phyloP scores from a whole-genome alignment of 495 filamentous ascomycete species.

The Xylaria telfairii region DNA sequence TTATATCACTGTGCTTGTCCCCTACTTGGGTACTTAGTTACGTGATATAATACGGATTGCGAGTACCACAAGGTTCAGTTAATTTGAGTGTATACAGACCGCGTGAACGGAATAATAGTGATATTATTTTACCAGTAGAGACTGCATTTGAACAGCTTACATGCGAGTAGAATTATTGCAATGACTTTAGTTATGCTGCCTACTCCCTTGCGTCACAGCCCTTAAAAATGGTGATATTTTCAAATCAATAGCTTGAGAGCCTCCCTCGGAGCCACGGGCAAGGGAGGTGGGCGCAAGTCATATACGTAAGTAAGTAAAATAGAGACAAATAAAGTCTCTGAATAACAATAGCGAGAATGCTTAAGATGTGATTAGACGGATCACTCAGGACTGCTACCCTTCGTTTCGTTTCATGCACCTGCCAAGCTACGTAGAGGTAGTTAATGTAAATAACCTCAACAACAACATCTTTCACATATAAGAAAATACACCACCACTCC shows the following conservation, averaged over 20 bases:
- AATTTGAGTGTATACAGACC: too few relatives aligned
- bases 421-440: neutral
- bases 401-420: neutral
- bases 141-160: neutral
- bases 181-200: neutral
- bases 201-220: constrained; percentile 12
- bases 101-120: neutral
- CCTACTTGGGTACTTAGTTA: too few relatives aligned
- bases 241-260: neutral
- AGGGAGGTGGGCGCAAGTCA: neutral
- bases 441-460: neutral
- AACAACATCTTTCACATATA: neutral
- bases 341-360: neutral
- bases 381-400: neutral
- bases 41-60: too few relatives aligned
- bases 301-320: neutral
- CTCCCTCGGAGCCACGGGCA: neutral
- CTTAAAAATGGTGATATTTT: neutral
- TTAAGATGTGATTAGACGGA: neutral
- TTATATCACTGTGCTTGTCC: neutral
- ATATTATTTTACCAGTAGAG: neutral
- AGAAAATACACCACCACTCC: neutral
- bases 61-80: too few relatives aligned
- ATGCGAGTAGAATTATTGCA: neutral
- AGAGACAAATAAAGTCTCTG: neutral